Evolutionary conservation across 2,329 filamentous ascomycete species (phyloP).

Genomic region (Verticillium dahliae): DNA sequence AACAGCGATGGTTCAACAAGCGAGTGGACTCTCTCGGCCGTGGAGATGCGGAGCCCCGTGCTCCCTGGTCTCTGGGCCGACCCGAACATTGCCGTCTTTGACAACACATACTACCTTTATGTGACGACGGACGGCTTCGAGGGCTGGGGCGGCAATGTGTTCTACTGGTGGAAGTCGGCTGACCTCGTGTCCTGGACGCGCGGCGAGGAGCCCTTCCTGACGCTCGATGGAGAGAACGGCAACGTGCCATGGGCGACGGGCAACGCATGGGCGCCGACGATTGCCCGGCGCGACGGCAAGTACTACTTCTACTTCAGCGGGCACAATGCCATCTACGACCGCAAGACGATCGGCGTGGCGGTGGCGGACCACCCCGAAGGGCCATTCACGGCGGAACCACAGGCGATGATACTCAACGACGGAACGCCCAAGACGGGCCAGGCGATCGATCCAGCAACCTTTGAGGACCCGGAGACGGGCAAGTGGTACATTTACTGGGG

Average conservation of each 20-base stretch:
- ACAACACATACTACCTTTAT: slow-evolving; percentile 39
- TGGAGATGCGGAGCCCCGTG: slow-evolving; percentile 23
- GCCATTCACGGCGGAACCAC: slow-evolving; percentile 48
- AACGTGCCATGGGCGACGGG: slow-evolving; percentile 60
- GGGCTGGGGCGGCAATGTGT: slow-evolving; percentile 38
- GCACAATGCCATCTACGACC: slow-evolving; percentile 43
- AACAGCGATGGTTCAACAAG: neutral
- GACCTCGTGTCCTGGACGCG: slow-evolving; percentile 36
- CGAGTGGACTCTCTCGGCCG: slow-evolving; percentile 11
- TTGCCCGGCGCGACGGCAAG: slow-evolving; percentile 50
- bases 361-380: slow-evolving; percentile 49
- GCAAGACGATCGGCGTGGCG: slow-evolving; percentile 57
- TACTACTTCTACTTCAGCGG: slow-evolving; percentile 60
- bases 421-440: slow-evolving; percentile 22
- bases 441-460: slow-evolving; percentile 56
- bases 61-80: slow-evolving; percentile 34
- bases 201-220: slow-evolving; percentile 32
- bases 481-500: slow-evolving; percentile 59
- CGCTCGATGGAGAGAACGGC: slow-evolving; percentile 34
- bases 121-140: slow-evolving; percentile 37
- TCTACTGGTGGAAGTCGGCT: slow-evolving; percentile 39
- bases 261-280: slow-evolving; percentile 62
- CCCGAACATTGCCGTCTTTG: slow-evolving; percentile 38
- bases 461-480: slow-evolving; percentile 51
- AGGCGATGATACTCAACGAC: slow-evolving; percentile 50